Percentiles rank a stretch among this genome's conserved stretches.
Conservation (phyloP, 331 rosid genomes). For the Quercus tomentella region DNA sequence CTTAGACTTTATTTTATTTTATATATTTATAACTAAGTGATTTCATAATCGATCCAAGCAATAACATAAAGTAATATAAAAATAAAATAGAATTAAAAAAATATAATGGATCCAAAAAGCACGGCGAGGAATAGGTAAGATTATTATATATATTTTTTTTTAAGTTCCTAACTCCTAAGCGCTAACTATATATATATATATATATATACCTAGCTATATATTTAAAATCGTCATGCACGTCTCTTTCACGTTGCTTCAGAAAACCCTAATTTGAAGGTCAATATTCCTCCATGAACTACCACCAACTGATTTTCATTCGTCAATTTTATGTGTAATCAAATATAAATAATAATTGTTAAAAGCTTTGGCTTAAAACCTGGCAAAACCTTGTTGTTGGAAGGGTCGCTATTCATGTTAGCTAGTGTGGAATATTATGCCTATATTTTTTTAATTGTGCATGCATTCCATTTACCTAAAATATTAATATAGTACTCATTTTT, state of each 20-base stretch:
- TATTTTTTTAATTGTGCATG: constrained; percentile 33
- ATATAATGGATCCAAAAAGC: constrained; percentile 57
- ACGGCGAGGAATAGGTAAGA: constrained; percentile 59
- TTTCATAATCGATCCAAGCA: neutral
- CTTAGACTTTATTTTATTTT: constrained; percentile 46
- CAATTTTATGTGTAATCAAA: neutral
- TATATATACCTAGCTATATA: neutral
- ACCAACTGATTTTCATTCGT: constrained; percentile 22
- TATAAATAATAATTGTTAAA: neutral
- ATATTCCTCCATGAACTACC: constrained; percentile 46
- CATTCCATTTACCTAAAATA: constrained; percentile 30
- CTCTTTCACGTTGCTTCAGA: constrained; percentile 60
- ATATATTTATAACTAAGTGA: constrained; percentile 4
- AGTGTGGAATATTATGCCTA: constrained; percentile 1
- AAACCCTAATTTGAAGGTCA: constrained; percentile 38
- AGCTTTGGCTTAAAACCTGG: constrained; percentile 12
- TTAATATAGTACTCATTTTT: constrained; percentile 7
- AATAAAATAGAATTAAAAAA: constrained; percentile 3
- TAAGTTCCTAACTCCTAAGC: neutral
- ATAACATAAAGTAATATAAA: neutral
- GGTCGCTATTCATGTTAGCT: constrained; percentile 8
- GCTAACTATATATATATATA: neutral
- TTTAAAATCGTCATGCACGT: constrained; percentile 58
- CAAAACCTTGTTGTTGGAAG: constrained; percentile 11
- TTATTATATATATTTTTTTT: neutral